A percentile compares a stretch with the other conserved stretches of the same genome.
Conservation (phyloP, 1,284 basidiomycete genomes). For the Apiotrichum gracile region DNA sequence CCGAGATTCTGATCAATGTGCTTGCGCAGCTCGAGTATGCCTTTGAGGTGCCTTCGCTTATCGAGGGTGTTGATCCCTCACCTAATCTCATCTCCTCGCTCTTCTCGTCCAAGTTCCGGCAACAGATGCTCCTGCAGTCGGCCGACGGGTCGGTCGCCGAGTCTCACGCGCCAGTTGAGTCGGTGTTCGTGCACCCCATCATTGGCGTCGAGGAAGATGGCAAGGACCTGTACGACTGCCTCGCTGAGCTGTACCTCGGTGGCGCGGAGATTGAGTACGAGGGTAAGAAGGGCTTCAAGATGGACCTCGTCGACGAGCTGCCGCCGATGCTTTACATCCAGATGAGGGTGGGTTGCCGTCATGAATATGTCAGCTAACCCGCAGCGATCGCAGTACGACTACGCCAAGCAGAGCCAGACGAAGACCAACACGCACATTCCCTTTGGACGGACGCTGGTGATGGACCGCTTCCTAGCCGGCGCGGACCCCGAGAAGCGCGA, state of each 20-base stretch:
- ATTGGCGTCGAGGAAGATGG: slow-evolving; percentile 83
- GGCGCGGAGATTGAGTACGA: slow-evolving; percentile 79
- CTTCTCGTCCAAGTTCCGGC: slow-evolving; percentile 80
- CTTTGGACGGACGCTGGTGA: slow-evolving; percentile 75
- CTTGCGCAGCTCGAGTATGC: slow-evolving; percentile 97
- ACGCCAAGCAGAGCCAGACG: slow-evolving; percentile 59
- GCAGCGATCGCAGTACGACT: slow-evolving; percentile 94
- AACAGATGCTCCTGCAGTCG: slow-evolving; percentile 57
- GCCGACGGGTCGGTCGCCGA: slow-evolving; percentile 48
- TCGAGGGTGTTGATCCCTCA: slow-evolving; percentile 44
- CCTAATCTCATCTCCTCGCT: slow-evolving; percentile 67
- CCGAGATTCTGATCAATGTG: slow-evolving; percentile 98
- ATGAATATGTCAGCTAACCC: neutral
- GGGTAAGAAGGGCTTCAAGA: slow-evolving; percentile 77
- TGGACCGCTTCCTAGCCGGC: slow-evolving; percentile 86
- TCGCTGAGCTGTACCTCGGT: slow-evolving; percentile 80
- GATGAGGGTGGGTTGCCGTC: slow-evolving; percentile 60
- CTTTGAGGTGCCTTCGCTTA: slow-evolving; percentile 55
- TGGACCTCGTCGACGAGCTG: slow-evolving; percentile 76
- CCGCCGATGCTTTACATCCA: slow-evolving; percentile 93
- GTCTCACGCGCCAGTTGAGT: slow-evolving; percentile 61
- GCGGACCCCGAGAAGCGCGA: slow-evolving; percentile 65
- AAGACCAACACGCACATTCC: slow-evolving; percentile 95
- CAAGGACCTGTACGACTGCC: slow-evolving; percentile 82
- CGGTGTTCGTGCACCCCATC: slow-evolving; percentile 87